Evolutionary conservation across 495 filamentous ascomycete species (phyloP).

Genomic region (Penicillium bovifimosum): DNA sequence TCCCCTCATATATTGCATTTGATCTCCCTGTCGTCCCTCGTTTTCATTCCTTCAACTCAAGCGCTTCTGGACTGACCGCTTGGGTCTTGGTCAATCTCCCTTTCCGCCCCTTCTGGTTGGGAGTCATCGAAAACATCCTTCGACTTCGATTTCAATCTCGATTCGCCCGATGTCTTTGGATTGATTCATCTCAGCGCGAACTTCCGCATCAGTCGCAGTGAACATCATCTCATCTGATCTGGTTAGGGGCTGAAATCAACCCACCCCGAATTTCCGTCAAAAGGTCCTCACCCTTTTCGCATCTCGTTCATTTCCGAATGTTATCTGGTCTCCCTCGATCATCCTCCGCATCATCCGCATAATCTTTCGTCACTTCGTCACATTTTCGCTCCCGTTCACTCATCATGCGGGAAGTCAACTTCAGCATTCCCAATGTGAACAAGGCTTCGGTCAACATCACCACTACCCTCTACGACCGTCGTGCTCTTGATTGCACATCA

Average conservation of each 20-base stretch:
- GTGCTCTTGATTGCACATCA: conserved; percentile 96
- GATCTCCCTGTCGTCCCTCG: not conserved
- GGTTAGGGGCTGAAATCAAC: conserved; percentile 19
- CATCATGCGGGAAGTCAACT: conserved; percentile 97
- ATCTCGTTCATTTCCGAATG: conserved; percentile 10
- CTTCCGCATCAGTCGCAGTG: conserved; percentile 10
- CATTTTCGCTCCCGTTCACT: conserved; percentile 10
- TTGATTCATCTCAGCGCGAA: conserved; percentile 11
- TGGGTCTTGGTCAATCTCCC: conserved; percentile 1
- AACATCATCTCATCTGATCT: conserved; percentile 13
- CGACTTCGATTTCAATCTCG: not conserved
- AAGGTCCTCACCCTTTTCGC: conserved; percentile 20
- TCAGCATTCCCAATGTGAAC: conserved; percentile 99
- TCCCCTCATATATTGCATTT: conserved; percentile 5
- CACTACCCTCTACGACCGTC: conserved; percentile 93
- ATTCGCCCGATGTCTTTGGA: conserved; percentile 21
- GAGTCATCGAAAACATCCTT: conserved; percentile 6
- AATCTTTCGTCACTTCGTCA: not conserved
- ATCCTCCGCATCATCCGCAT: conserved; percentile 1
- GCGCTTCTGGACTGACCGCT: not conserved
- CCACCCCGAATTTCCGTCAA: conserved; percentile 12
- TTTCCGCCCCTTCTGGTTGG: conserved; percentile 10
- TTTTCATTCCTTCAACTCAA: not conserved
- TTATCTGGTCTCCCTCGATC: conserved; percentile 4
- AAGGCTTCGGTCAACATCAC: conserved; percentile 99